Conservation (phyloP, 1,284 basidiomycete genomes). For the Cryptococcus sp. region DNA sequence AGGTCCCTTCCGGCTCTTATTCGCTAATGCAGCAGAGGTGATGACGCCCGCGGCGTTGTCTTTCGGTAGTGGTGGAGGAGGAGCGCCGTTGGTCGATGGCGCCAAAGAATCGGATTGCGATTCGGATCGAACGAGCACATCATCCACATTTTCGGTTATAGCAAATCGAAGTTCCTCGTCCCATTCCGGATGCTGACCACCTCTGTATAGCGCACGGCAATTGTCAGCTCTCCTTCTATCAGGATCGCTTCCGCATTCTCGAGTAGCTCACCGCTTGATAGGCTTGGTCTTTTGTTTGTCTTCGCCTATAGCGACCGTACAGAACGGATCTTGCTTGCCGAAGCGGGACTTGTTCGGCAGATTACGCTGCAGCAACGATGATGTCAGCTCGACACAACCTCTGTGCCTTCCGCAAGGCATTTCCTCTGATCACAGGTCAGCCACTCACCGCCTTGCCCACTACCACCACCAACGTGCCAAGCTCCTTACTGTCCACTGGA, state of each 20-base stretch:
- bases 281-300: slow-evolving; percentile 83
- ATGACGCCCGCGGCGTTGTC: slow-evolving; percentile 33
- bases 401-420: background rate
- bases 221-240: slow-evolving; percentile 9
- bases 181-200: slow-evolving; percentile 98
- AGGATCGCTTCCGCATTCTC: background rate
- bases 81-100: slow-evolving; percentile 61
- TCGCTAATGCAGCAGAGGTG: slow-evolving; percentile 55
- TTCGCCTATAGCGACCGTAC: slow-evolving; percentile 73
- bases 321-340: slow-evolving; percentile 98
- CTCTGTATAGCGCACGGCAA: slow-evolving; percentile 55
- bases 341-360: slow-evolving; percentile 91
- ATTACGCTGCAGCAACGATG: slow-evolving; percentile 66
- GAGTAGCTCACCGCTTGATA: slow-evolving; percentile 66
- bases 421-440: background rate
- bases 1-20: slow-evolving; percentile 56
- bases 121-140: slow-evolving; percentile 60
- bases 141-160: slow-evolving; percentile 76
- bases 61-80: slow-evolving; percentile 17
- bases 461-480: slow-evolving; percentile 93
- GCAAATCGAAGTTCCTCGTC: slow-evolving; percentile 97
- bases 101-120: slow-evolving; percentile 58
- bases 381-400: background rate
- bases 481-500: slow-evolving; percentile 61
- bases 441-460: slow-evolving; percentile 87